A percentile compares a stretch with the other conserved stretches of the same genome.
Conservation (phyloP, 768 basidiomycete genomes). For the Cyathus striatus region DNA sequence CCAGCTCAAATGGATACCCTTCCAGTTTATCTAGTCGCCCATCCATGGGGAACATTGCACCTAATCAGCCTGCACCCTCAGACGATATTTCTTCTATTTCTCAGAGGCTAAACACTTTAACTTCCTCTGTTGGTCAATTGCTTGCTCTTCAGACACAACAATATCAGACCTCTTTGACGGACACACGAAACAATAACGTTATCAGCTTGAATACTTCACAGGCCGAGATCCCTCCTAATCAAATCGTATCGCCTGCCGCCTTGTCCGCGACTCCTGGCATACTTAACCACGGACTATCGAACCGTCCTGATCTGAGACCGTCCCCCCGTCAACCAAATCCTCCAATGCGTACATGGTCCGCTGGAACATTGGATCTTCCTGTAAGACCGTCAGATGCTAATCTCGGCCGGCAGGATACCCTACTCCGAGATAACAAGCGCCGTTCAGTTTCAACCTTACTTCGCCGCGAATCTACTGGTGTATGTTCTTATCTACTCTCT, state of each 20-base stretch:
- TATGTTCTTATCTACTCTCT: slow-evolving; percentile 30
- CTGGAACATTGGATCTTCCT: slow-evolving; percentile 73
- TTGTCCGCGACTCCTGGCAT: slow-evolving; percentile 28
- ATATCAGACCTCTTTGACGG: slow-evolving; percentile 41
- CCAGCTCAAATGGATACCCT: slow-evolving; percentile 30
- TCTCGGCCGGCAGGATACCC: slow-evolving; percentile 36
- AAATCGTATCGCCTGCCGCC: slow-evolving; percentile 35
- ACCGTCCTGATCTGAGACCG: slow-evolving; percentile 59
- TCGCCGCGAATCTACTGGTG: slow-evolving; percentile 72
- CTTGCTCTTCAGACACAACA: slow-evolving; percentile 77
- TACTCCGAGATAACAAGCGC: slow-evolving; percentile 57
- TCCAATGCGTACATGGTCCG: slow-evolving; percentile 81
- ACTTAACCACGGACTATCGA: slow-evolving; percentile 58
- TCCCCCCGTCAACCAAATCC: slow-evolving; percentile 59
- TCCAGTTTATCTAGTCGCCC: slow-evolving; percentile 41
- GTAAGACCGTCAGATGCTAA: slow-evolving; percentile 46
- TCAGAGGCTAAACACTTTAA: slow-evolving; percentile 72
- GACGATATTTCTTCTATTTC: slow-evolving; percentile 77
- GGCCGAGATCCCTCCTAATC: slow-evolving; percentile 43
- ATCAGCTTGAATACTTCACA: slow-evolving; percentile 34
- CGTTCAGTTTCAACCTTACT: slow-evolving; percentile 65
- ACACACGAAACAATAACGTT: slow-evolving; percentile 34
- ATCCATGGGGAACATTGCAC: slow-evolving; percentile 66
- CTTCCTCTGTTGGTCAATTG: slow-evolving; percentile 81
- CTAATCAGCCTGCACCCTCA: slow-evolving; percentile 59